These are phyloP conservation scores for Populus pruinosa DNA, from an alignment of 345 rosid genomes.

Conservation along the genomic window DNA sequence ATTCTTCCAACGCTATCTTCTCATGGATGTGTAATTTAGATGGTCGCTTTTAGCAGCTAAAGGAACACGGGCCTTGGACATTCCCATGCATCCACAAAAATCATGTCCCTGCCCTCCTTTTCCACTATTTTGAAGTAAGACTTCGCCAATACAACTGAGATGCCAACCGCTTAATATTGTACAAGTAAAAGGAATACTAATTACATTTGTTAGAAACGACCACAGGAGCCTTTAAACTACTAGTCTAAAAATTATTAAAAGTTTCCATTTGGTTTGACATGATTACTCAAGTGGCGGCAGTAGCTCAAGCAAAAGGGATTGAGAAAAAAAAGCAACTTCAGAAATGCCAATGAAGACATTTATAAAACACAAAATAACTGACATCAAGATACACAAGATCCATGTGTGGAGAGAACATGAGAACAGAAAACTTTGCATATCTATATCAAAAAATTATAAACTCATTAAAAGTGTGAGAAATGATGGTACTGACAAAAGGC, in stretches of 20 bases:
- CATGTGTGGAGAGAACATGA: neutral
- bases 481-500: conserved; percentile 59
- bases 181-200: neutral
- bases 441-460: neutral
- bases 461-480: conserved; percentile 3
- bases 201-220: neutral
- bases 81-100: neutral
- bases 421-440: neutral
- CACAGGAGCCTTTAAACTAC: neutral
- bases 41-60: neutral
- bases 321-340: neutral
- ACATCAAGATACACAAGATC: neutral
- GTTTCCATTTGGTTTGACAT: neutral
- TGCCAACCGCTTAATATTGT: neutral
- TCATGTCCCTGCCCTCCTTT: neutral
- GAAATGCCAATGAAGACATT: neutral
- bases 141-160: neutral
- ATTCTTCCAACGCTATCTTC: neutral
- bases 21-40: neutral
- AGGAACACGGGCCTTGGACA: neutral
- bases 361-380: neutral
- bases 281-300: neutral
- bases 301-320: neutral
- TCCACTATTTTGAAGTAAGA: neutral
- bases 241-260: neutral